Percentiles rank a stretch among this genome's conserved stretches.
phyloP scores from a whole-genome alignment of 2,329 filamentous ascomycete species.

The Didymosphaeria variabile region DNA sequence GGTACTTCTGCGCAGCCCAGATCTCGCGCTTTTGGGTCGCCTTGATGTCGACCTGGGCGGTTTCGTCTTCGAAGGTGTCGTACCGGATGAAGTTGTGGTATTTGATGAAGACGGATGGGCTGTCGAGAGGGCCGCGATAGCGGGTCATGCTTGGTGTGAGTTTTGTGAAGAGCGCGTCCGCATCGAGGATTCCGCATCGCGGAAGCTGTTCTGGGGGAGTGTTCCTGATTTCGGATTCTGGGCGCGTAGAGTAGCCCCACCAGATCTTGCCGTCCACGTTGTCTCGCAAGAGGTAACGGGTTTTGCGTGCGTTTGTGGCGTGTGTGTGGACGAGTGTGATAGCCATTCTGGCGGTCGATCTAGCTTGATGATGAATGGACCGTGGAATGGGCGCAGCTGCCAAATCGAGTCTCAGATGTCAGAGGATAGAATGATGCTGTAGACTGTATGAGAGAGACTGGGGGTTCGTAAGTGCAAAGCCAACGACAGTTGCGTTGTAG shows the following conservation, averaged over 20 bases:
- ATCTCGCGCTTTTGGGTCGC: background rate
- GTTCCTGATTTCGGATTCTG: background rate
- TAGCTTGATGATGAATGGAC: background rate
- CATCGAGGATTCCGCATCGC: background rate
- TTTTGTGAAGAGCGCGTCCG: background rate
- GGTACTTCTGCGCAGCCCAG: background rate
- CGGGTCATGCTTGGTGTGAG: background rate
- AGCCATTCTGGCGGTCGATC: background rate
- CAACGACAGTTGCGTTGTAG: background rate
- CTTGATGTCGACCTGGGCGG: background rate
- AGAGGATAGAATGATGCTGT: background rate
- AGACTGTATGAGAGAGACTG: background rate
- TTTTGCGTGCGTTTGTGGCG: background rate
- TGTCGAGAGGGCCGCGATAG: background rate
- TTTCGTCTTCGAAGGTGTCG: background rate
- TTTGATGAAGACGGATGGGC: slow-evolving; percentile 1
- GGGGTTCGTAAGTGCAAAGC: background rate
- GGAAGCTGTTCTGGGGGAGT: background rate
- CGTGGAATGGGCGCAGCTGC: background rate
- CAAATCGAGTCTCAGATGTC: background rate
- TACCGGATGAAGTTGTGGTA: slow-evolving; percentile 1
- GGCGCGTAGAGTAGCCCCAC: background rate
- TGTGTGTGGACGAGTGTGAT: background rate
- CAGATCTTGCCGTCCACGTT: background rate
- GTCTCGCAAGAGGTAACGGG: slow-evolving; percentile 9